Base-by-base conservation (phyloP, 2,329 filamentous ascomycete genomes). In the Venturia oleaginea region DNA sequence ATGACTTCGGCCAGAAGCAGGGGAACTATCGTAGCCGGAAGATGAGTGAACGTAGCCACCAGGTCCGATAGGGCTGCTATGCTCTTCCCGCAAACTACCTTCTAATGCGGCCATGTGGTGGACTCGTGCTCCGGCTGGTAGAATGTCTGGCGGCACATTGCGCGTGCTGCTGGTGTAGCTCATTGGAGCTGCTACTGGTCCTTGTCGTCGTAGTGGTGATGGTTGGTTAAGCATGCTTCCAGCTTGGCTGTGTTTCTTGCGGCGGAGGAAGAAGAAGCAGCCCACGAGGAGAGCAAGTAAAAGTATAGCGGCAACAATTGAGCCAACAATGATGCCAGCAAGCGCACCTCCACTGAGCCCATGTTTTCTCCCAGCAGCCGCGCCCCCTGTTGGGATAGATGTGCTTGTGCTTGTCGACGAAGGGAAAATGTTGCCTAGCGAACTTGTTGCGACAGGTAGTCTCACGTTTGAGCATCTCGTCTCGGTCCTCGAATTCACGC, bases 21-120 rank as follows among this genome's bases (percentile, higher is more conserved):
- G 89, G 69, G 88, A 92, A 63, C 83, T 84, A 70, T 86, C 89
- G 17, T 85, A 86, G 70, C 91, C 88, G 0, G 90, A 92, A 0
- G 87, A 90, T 0, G 87, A 89, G 65, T 84, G 81, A 64, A 83
- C 80, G 59, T 76, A 78, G 46, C 72, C 67, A 68, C 68, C 69
- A 43, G 65, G 68, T 61, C 65, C 68, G 57, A 68, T 70, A 40
- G 68, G 64, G 32, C 69, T 67, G 69, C 69, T 69, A 65, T 71
- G 72, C 65, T 83, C 82, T 38, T 80, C 68, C 13, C 82, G 84
- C 0, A 86, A 85, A 64, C 88, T 85, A 5, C 86, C 88, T 76
- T 97, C 93, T 62, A 99, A 77, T 40, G 94, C 94, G 46, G 93
- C 92, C 94, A 99, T 97, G 64, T 94, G 87, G 46, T 94, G 91